These are phyloP conservation scores for Penicillium bovifimosum DNA, from an alignment of 495 filamentous ascomycete genomes.

Conservation along the genomic window DNA sequence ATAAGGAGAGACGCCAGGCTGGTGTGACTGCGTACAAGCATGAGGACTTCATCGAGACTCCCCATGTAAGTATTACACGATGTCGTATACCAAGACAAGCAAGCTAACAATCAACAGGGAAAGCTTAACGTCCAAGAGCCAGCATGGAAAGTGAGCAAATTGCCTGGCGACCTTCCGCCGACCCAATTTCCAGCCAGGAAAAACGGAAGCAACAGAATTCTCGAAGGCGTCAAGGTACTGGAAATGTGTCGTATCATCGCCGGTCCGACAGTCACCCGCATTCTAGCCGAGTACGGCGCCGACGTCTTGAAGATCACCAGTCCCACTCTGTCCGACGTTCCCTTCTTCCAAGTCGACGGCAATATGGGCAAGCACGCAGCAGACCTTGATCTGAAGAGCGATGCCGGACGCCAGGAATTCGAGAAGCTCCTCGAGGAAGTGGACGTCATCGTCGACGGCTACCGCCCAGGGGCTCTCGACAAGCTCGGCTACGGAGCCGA, in stretches of 20 bases:
- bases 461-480: constrained; percentile 61
- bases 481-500: constrained; percentile 57
- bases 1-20: constrained; percentile 56
- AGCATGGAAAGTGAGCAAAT: constrained; percentile 47
- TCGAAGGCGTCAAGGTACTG: constrained; percentile 47
- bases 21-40: constrained; percentile 61
- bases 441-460: constrained; percentile 61
- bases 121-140: constrained; percentile 43
- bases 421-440: constrained; percentile 53
- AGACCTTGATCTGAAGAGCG: constrained; percentile 54
- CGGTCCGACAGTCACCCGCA: constrained; percentile 59
- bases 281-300: constrained; percentile 62
- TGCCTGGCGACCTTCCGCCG: constrained; percentile 45
- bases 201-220: constrained; percentile 26
- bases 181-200: constrained; percentile 45
- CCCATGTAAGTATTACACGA: constrained; percentile 45
- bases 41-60: constrained; percentile 56
- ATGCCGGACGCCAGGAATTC: constrained; percentile 50
- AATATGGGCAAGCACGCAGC: constrained; percentile 64
- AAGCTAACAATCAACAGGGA: constrained; percentile 33
- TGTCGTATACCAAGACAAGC: constrained; percentile 1
- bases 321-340: constrained; percentile 62
- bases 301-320: constrained; percentile 67
- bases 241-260: constrained; percentile 62
- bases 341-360: constrained; percentile 75